Evolutionary conservation across 2,329 filamentous ascomycete species (phyloP), one percentile per base, ranked within the genome.

Genomic region (Apiospora sp.): DNA sequence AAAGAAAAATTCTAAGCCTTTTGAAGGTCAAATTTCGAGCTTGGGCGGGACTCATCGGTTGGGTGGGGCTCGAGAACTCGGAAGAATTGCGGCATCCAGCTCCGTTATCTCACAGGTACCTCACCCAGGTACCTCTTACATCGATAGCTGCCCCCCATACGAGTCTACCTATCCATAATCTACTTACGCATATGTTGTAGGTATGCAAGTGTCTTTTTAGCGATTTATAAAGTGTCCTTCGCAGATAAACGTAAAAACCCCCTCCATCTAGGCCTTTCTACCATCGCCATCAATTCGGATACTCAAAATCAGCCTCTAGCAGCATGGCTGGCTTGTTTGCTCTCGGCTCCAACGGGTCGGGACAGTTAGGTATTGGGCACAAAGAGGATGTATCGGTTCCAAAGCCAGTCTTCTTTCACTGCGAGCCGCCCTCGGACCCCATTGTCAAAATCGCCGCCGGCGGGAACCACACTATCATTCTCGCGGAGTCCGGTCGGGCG

Each of bases 381-480:
- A 87, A 85, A 74, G 90, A 94, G 79, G 93, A 95, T 77, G 90
- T 93, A 68, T 92, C 91, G 1, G 84, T 89, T 0, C 92, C 92
- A 1, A 89, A 91, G 74, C 85, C 84, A 74, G 91, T 90, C 75
- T 77, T 88, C n/a, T 92, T 94, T 80, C 79, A 84, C 7, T 81
- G 84, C 2, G 79, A 81, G 19, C 78, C 79, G 69, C 79, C 82
- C 48, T 76, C 78, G 41, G 80, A 83, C 19, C 78, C 80, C 37
- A 80, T 87, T 71, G 76, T 79, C 70, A 81, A 80, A 58, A 80
- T 87, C 13, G 84, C 84, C 27, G 86, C 94, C 10, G 96, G 96
- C 4, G 95, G 95, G 1, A 98, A 98, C 79, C 96, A 98, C 81
- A 97, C 94, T 0, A 83, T 98, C 4, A 80, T 97, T 13, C 84